Base-by-base conservation (phyloP, 768 basidiomycete genomes). In the Leucocoprinus leucothites region DNA sequence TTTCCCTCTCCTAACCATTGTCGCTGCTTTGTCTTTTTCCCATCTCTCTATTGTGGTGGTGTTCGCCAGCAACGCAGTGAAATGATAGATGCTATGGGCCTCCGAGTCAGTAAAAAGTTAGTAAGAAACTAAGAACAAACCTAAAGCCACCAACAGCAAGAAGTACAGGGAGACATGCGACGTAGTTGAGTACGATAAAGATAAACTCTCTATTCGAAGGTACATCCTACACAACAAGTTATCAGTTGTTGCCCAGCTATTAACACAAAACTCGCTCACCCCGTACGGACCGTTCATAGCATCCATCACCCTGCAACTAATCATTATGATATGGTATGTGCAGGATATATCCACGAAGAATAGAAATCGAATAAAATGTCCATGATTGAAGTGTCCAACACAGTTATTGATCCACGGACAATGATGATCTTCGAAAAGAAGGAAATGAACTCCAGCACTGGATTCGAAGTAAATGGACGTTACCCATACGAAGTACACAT, bases 1-100 rank as follows among this genome's bases (percentile, higher is more conserved):
- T 68, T 89, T 91, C 4, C 95, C 96, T 55, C 87, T 76, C 18
- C 89, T 82, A 48, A 91, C 84, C 61, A 99, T 79, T 0, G 84
- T 89, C 3, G 94, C 88, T 1, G 85, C 93, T 69, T 89, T 95
- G 65, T 98, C 94, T 71, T 98, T 98, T 69, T 99, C 97, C 91
- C 92, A 96, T 0, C 89, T 85, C 72, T 99, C 97, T 48, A 99
- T 98, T 0, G 97, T 98, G 0, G 96, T 99, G 1, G 87, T 84
- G 68, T 99, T 99, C 9, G 79, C 79, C 5, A 80, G 62, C 24
- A 98, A 68, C 48, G 81, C 77, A 64, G 86, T 89, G 59, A 95
- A 83, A 61, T 98, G 97, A 65, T 94, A 98, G 19, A 98, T 54
- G 51, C 93, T 94, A 61, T 7, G 44, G 38, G 48, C 43, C 24